Percentiles rank a stretch among this genome's conserved stretches.
phyloP scores from a whole-genome alignment of 1,284 basidiomycete species.

The Moniliophthora roreri region DNA sequence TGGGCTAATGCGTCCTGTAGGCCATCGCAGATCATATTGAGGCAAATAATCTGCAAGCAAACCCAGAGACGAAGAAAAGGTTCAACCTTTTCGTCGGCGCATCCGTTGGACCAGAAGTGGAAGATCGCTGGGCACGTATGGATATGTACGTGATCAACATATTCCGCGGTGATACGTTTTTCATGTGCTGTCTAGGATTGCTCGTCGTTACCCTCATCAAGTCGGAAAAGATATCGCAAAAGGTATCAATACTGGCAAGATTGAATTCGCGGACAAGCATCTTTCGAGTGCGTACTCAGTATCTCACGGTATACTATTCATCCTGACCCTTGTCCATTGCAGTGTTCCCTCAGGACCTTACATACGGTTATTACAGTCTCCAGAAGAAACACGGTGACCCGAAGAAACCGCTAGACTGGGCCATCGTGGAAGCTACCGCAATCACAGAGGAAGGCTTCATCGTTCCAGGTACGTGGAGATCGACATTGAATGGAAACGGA shows the following conservation, averaged over 20 bases:
- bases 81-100: conserved; percentile 55
- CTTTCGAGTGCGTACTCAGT: conserved; percentile 33
- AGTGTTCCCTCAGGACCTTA: conserved; percentile 52
- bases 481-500: too few relatives aligned
- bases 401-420: conserved; percentile 47
- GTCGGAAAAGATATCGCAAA: conserved; percentile 51
- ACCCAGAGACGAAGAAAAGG: conserved; percentile 43
- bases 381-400: conserved; percentile 43
- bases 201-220: conserved; percentile 48
- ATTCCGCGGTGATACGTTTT: background rate
- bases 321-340: background rate
- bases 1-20: conserved; percentile 19
- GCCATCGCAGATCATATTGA: conserved; percentile 51
- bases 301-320: background rate
- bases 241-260: conserved; percentile 48
- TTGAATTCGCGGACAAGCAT: conserved; percentile 47
- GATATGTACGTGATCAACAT: conserved; percentile 35
- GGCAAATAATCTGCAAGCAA: conserved; percentile 39
- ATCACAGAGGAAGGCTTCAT: conserved; percentile 51
- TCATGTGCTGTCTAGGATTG: conserved; percentile 35
- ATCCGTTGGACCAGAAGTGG: conserved; percentile 46
- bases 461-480: conserved; percentile 34
- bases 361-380: conserved; percentile 48
- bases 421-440: conserved; percentile 52
- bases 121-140: conserved; percentile 45